Percentiles rank a stretch among this genome's conserved stretches.
Evolutionary conservation across 345 rosid species (phyloP).

Genomic region (Barbarea vulgaris): DNA sequence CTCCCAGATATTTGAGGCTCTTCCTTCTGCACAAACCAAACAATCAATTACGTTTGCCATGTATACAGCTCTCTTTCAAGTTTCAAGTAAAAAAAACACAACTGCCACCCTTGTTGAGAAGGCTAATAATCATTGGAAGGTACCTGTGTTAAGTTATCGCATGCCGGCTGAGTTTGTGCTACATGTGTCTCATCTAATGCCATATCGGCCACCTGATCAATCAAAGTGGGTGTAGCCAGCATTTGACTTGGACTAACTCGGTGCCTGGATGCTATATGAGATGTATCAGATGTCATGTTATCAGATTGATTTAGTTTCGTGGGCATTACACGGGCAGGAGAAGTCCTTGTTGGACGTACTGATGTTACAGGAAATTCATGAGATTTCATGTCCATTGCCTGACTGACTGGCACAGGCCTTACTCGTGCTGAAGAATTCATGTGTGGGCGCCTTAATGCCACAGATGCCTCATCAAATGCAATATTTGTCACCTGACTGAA

Average conservation of each 20-base stretch:
- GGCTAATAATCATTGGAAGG: not conserved
- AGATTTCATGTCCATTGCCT: slow-evolving; percentile 27
- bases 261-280: slow-evolving; percentile 19
- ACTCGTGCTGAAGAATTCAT: slow-evolving; percentile 37
- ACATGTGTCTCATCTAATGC: slow-evolving; percentile 23
- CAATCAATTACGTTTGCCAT: not conserved
- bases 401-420: slow-evolving; percentile 34
- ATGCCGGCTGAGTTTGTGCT: slow-evolving; percentile 21
- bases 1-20: slow-evolving; percentile 58
- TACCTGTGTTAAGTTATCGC: slow-evolving; percentile 30
- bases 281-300: slow-evolving; percentile 19
- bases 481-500: slow-evolving; percentile 9
- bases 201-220: slow-evolving; percentile 20
- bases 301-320: slow-evolving; percentile 8
- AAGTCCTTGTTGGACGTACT: slow-evolving; percentile 31
- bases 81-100: not conserved
- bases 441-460: slow-evolving; percentile 24
- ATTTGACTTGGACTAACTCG: slow-evolving; percentile 20
- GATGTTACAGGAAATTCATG: slow-evolving; percentile 34
- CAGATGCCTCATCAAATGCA: slow-evolving; percentile 12
- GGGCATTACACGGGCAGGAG: slow-evolving; percentile 39
- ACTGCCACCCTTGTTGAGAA: not conserved
- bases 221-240: slow-evolving; percentile 18
- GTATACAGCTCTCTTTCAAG: not conserved
- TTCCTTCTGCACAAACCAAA: slow-evolving; percentile 49